phyloP scores from a whole-genome alignment of 75 land plant genomes.

The Pinus taeda region DNA sequence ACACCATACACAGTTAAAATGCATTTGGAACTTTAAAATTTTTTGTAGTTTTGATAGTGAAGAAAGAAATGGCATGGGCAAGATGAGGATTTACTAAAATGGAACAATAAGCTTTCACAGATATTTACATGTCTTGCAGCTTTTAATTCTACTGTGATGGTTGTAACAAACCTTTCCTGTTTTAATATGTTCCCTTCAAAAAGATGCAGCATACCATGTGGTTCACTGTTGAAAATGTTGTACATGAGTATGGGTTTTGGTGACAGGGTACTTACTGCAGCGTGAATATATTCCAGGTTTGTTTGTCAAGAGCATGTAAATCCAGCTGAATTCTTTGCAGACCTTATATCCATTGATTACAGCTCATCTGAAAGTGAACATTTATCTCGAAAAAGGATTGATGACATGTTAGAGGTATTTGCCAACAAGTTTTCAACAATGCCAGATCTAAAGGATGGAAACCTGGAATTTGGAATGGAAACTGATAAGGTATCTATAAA shows the following conservation, averaged over 20 bases:
- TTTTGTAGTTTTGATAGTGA: neutral
- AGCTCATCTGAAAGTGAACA: slow-evolving; percentile 79
- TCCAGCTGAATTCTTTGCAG: slow-evolving; percentile 98
- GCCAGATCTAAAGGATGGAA: slow-evolving; percentile 16
- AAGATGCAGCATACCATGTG: neutral
- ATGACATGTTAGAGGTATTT: slow-evolving; percentile 66
- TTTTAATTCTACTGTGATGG: neutral
- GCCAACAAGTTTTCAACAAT: slow-evolving; percentile 16
- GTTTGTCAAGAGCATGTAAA: slow-evolving; percentile 87
- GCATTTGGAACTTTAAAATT: no score
- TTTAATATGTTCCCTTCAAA: neutral
- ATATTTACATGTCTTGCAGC: neutral
- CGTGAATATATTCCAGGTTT: slow-evolving; percentile 43
- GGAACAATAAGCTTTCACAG: neutral
- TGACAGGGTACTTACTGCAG: neutral
- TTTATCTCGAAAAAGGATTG: slow-evolving; percentile 60
- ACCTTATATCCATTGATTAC: slow-evolving; percentile 95
- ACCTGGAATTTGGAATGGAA: neutral
- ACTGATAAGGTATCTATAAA: neutral
- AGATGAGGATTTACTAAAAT: neutral
- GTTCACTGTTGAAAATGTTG: neutral
- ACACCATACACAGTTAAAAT: no score
- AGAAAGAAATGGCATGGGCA: neutral
- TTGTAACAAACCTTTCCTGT: no score
- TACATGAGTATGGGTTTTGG: neutral